Conservation (phyloP, 345 rosid species). For the Pistacia atlantica region DNA sequence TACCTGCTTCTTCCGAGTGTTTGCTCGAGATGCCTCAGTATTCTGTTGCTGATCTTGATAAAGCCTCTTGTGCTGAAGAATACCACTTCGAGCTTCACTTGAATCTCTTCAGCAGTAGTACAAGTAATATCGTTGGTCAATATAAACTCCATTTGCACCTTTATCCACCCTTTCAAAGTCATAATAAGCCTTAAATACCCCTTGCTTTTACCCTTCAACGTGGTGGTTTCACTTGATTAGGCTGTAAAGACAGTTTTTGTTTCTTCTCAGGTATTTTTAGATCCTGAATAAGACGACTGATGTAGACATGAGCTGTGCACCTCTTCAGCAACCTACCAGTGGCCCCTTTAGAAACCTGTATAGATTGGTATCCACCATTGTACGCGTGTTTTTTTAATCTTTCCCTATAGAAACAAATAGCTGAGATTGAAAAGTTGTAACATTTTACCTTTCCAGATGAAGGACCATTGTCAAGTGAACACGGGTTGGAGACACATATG, state of each 20-base stretch:
- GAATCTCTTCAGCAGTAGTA: constrained; percentile 21
- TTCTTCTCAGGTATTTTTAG: constrained; percentile 39
- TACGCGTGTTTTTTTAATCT: background rate
- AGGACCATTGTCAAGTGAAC: constrained; percentile 32
- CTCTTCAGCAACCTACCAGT: constrained; percentile 46
- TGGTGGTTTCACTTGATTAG: constrained; percentile 33
- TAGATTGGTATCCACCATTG: constrained; percentile 15
- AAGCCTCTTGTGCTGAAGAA: constrained; percentile 26
- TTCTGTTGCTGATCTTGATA: constrained; percentile 34
- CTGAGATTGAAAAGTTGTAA: background rate
- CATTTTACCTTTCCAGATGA: constrained; percentile 43
- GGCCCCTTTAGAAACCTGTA: constrained; percentile 36
- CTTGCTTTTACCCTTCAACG: constrained; percentile 34
- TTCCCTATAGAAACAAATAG: background rate
- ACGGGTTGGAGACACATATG: constrained; percentile 32
- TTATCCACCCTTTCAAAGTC: constrained; percentile 23
- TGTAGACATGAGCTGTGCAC: constrained; percentile 65
- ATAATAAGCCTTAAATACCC: constrained; percentile 29
- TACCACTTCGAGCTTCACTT: constrained; percentile 28
- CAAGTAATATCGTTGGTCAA: constrained; percentile 10
- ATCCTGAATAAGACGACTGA: constrained; percentile 55
- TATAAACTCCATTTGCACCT: constrained; percentile 23
- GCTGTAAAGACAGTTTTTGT: constrained; percentile 28
- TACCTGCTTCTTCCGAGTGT: constrained; percentile 53
- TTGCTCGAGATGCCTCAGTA: constrained; percentile 22